Base-by-base conservation (phyloP, 805 yeast species). In the Grigorovia jiainica region DNA sequence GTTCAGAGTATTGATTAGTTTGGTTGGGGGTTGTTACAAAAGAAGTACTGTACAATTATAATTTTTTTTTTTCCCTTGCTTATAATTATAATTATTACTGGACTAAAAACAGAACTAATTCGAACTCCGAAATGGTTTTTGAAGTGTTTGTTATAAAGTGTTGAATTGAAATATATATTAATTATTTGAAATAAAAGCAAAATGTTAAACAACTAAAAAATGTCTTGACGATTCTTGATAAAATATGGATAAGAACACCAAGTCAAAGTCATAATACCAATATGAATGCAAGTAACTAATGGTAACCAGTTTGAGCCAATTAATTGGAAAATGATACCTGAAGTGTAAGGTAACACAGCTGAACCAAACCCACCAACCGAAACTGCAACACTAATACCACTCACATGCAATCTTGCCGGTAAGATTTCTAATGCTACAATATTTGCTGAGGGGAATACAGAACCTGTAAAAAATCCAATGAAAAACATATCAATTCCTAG, bases 281-380 rank as follows among this genome's bases (percentile, higher is more conserved):
- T 56, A 47, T 49, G 40, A 3, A 46, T 10, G 49, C 56, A 53
- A 34, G 58, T 49, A n/a, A 60, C 43, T 0, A 53, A 10, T 1
- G 66, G 66, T 11, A 59, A 43, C 43, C 53, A 49, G n/a, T 44
- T 23, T 34, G 61, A 52, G n/a, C 61, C 60, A 1, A 57, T 35
- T 18, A 41, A 11, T 23, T 58, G 58, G 5, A 61, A 47, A 1
- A 55, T 24, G 2, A 55, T 42, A 7, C 95, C 95, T 31, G 79
- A 68, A 2, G 76, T 39, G 47, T 77, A 81, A 1, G 94, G 92
- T 6, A 84, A 47, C 0, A 75, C 70, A 0, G 94, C 90, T 13
- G 82, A 83, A 1, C 95, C 95, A 13, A 79, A 76, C 3, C 92
- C 89, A 6, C 94, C 95, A 46, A 84, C 56, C 0, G 92, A 87